Evolutionary conservation across 2,329 filamentous ascomycete species (phyloP), one percentile per base, ranked within the genome.

Genomic region (Penicillium capsulatum): DNA sequence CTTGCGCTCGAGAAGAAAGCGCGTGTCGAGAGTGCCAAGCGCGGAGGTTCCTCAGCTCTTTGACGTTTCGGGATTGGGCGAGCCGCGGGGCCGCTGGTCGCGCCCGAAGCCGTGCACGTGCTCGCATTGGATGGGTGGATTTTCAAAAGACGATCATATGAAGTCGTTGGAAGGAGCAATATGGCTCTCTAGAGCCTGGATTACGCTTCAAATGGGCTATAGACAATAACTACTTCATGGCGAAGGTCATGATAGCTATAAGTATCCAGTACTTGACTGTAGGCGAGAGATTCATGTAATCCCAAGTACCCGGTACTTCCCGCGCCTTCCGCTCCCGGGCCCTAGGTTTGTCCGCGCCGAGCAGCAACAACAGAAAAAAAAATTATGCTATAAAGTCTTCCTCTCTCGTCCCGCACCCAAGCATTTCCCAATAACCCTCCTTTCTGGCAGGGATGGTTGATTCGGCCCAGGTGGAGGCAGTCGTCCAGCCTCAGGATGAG

Each of bases 331-430:
- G n/a, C n/a, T n/a, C n/a, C n/a, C n/a, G n/a, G n/a, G n/a, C n/a
- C n/a, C 38, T 42, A 42, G 16, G 41, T 53, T 55, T 47, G 15
- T 55, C 52, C 51, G 51, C 3, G 17, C 48, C 50, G 46, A 40
- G 26, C 17, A 51, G 38, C 44, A 52, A 39, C 40, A 45, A 48
- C 33, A 33, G 30, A 43, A 50, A 51, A 48, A 48, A 48, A 28
- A 14, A 11, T 6, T 28, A n/a, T n/a, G n/a, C n/a, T n/a, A n/a
- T n/a, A 28, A 14, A 14, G 5, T 28, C 26, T 28, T 32, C 43
- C 36, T 8, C 29, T 14, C 15, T 15, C 17, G 15, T 24, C 30
- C 36, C 34, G 26, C 15, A 40, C 16, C 19, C 13, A 31, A 36
- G 28, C 22, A 38, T 39, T 24, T 41, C 28, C 35, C 14, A 27